Base-by-base conservation (phyloP, 805 yeast genomes). In the Barnettozyma wickerhamii region DNA sequence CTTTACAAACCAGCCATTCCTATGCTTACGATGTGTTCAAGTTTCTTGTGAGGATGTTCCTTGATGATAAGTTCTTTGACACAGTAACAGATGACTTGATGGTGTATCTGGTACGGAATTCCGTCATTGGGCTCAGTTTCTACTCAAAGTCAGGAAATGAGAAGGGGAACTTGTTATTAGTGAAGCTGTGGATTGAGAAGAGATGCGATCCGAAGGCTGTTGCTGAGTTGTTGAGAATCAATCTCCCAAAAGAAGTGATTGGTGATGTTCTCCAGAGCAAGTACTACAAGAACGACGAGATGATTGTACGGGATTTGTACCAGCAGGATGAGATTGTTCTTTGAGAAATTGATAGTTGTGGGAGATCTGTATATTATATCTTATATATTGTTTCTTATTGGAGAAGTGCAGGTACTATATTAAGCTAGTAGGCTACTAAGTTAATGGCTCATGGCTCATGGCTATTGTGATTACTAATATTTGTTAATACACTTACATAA, bases 71-170 rank as follows among this genome's bases (percentile, higher is more conserved):
- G 20, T 37, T 29, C 15, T 37, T 33, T 4, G 27, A 37, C 15
- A n/a, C n/a, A n/a, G n/a, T n/a, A n/a, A 37, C 24, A 38, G 42
- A 42, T 15, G 42, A 38, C 33, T 38, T 33, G 30, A 19, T 19
- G 5, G 30, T 26, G 12, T 42, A 33, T n/a, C 23, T 24, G 10
- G 15, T 38, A 19, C 37, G 20, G 23, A 42, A 38, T 30, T 26
- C 35, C 7, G 31, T 42, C 1, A 14, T 37, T 42, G 45, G 45
- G 4, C 21, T 42, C 7, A 42, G 42, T 15, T 42, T 37, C 23
- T 30, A 17, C 15, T 23, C 34, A 18, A 36, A 17, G 18, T 9
- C 21, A 7, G 19, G 17, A 15, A n/a, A 30, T 14, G 12, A 12
- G 6, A 7, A 15, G 6, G 18, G 14, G 15, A 36, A 30, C 2